Base-by-base conservation (phyloP, 768 basidiomycete species). In the Suillus lakei region DNA sequence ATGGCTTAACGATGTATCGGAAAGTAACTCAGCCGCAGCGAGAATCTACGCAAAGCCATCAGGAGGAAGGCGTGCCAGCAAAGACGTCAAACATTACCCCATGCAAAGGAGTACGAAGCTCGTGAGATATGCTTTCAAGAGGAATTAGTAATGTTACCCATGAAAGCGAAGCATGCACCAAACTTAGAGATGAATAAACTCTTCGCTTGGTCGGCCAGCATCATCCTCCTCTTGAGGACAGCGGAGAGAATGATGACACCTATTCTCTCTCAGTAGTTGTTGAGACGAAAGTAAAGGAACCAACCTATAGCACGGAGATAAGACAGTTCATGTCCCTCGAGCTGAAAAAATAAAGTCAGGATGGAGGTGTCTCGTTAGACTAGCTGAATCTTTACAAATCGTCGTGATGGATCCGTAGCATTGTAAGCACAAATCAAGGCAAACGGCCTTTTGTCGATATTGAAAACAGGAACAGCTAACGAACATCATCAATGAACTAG, bases 181-280 rank as follows among this genome's bases (percentile, higher is more conserved):
- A 62, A 93, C 93, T 96, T 96, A 15, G 93, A 95, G 66, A 96
- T 96, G 78, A 96, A 96, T 51, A 94, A 75, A 68, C 91, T 89
- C 78, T 97, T 98, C 1, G 96, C 92, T 73, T 97, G 96, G 75
- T 98, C 96, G 21, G 96, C 96, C 4, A 97, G 83, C 43, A 94
- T 90, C 93, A 98, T 96, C 30, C 95, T 82, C 63, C 94, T 86
- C 76, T 98, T 96, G 55, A 98, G 83, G 7, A 96, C 94, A 13
- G 95, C 95, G 39, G 93, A 95, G 41, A 98, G 83, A 60, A 98
- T 96, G 67, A 98, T 96, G 39, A 98, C 95, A 60, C 93, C 92
- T 84, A 60, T 41, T 51, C 55, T 18, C 21, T 62, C 50, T 61
- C 61, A 66, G 67, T 56, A 1, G 65, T 21, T 44, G 13, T 54